These are phyloP conservation scores for Aspergillus leporis DNA, from an alignment of 495 filamentous ascomycete genomes.

Conservation along the genomic window DNA sequence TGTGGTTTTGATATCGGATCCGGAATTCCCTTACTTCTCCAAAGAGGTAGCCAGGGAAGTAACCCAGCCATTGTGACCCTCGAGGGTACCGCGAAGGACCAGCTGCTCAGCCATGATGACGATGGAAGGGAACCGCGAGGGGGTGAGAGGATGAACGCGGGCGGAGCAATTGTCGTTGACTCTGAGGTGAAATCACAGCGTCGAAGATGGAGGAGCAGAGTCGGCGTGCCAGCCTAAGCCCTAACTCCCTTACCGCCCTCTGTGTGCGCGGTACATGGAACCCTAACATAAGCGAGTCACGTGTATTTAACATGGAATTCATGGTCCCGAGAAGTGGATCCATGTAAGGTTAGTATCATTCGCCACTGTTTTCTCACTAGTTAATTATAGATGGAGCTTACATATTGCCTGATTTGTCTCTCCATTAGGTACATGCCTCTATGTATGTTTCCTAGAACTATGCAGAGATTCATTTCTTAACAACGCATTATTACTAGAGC, in stretches of 20 bases:
- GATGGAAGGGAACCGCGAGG: slow-evolving; percentile 45
- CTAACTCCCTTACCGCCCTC: slow-evolving; percentile 39
- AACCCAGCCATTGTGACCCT: slow-evolving; percentile 86
- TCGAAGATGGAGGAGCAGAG: slow-evolving; percentile 38
- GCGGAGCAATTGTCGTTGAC: slow-evolving; percentile 51
- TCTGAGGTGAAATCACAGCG: slow-evolving; percentile 49
- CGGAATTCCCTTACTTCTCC: slow-evolving; percentile 77
- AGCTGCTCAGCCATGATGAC: slow-evolving; percentile 89
- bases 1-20: slow-evolving; percentile 11
- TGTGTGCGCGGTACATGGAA: slow-evolving; percentile 35
- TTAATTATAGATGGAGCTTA: neutral
- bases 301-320: neutral
- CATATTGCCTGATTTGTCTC: slow-evolving; percentile 1
- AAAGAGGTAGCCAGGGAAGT: slow-evolving; percentile 88
- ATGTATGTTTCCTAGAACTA: neutral
- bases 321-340: neutral
- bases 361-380: neutral
- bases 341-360: neutral
- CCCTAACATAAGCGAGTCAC: slow-evolving; percentile 12
- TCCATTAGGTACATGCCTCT: neutral
- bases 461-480: neutral
- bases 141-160: slow-evolving; percentile 39
- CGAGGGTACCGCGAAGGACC: slow-evolving; percentile 95
- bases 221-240: slow-evolving; percentile 35
- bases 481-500: too few relatives aligned